Evolutionary conservation across 1,284 basidiomycete genomes (phyloP).

Genomic region (Mixia osmundae): DNA sequence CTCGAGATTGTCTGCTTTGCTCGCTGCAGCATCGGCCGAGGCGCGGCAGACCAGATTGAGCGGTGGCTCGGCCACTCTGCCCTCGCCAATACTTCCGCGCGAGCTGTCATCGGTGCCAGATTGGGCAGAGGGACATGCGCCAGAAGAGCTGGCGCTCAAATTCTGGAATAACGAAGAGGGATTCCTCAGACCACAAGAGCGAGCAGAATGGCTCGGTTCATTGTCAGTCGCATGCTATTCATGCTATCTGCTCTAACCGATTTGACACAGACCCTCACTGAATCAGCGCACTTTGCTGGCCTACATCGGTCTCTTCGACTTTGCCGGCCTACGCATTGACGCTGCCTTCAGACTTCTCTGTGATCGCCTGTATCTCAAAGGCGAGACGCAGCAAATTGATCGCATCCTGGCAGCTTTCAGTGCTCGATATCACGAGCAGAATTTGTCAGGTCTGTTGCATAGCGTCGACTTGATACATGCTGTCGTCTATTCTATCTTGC

Average conservation of each 20-base stretch:
- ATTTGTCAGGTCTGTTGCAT: constrained; percentile 30
- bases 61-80: too few species aligned
- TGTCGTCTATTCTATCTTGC: constrained; percentile 69
- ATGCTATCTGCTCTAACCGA: too few species aligned
- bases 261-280: constrained; percentile 33
- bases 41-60: too few species aligned
- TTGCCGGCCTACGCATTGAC: constrained; percentile 55
- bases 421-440: constrained; percentile 70
- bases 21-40: too few species aligned
- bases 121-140: too few species aligned
- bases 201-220: constrained; percentile 86
- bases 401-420: constrained; percentile 82
- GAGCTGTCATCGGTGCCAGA: too few species aligned
- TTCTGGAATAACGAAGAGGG: constrained; percentile 73
- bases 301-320: constrained; percentile 81
- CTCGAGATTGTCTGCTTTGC: too few species aligned
- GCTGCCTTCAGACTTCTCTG: constrained; percentile 74
- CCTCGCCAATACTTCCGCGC: too few species aligned
- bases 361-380: constrained; percentile 73
- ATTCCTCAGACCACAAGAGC: constrained; percentile 66
- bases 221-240: too few species aligned
- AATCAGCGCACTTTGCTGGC: constrained; percentile 49
- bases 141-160: constrained; percentile 46
- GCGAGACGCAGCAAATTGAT: constrained; percentile 93
- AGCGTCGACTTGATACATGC: constrained; percentile 66